These are phyloP conservation scores for Lodderomyces orthopsilosis DNA, from an alignment of 1,139 yeast genomes.

Conservation along the genomic window DNA sequence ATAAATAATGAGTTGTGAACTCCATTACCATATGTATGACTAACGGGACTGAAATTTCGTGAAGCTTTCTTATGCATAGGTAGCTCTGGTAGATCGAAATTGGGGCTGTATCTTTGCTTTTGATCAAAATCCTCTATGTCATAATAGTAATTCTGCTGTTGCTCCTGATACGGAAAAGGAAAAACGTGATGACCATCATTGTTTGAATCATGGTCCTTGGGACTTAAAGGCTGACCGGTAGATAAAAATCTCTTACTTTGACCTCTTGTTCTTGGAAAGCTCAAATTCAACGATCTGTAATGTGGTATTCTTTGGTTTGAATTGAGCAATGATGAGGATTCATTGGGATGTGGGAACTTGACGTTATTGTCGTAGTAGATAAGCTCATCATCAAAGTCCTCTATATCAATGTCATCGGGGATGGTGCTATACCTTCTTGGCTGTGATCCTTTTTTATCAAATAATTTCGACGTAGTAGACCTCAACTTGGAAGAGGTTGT, in stretches of 20 bases:
- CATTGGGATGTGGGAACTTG: slow-evolving; percentile 21
- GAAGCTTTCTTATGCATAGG: slow-evolving; percentile 11
- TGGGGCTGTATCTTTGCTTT: slow-evolving; percentile 21
- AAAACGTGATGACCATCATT: slow-evolving; percentile 20
- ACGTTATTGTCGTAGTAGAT: slow-evolving; percentile 41
- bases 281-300: slow-evolving; percentile 42
- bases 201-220: slow-evolving; percentile 4
- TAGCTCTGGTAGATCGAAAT: slow-evolving; percentile 19
- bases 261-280: slow-evolving; percentile 26
- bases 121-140: slow-evolving; percentile 46
- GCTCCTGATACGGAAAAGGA: slow-evolving; percentile 57
- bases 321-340: slow-evolving; percentile 32
- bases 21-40: neutral
- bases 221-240: slow-evolving; percentile 26
- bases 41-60: slow-evolving; percentile 7
- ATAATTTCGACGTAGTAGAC: slow-evolving; percentile 68
- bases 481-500: slow-evolving; percentile 43
- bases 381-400: slow-evolving; percentile 60
- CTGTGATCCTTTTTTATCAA: slow-evolving; percentile 69
- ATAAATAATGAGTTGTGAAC: neutral
- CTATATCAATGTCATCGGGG: slow-evolving; percentile 66
- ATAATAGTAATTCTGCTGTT: slow-evolving; percentile 31
- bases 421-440: slow-evolving; percentile 71
- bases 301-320: slow-evolving; percentile 39
- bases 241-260: slow-evolving; percentile 39